Base-by-base conservation (phyloP, 2,329 filamentous ascomycete genomes). In the Curvularia hawaiiensis region DNA sequence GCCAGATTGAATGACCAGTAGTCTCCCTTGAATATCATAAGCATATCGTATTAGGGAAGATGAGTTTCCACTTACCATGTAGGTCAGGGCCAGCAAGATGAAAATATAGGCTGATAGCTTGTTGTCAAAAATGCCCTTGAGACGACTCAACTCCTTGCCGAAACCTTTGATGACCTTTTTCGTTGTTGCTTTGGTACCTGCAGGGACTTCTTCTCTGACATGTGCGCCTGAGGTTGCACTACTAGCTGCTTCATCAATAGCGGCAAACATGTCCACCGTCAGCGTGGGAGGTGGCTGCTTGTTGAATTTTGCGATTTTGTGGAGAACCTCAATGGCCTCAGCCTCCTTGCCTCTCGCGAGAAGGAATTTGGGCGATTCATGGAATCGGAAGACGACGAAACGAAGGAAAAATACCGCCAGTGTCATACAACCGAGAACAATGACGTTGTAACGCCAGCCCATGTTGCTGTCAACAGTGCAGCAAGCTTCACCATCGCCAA, bases 1-100 rank as follows among this genome's bases (percentile, higher is more conserved):
- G 68, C 69, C 3, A 72, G 60, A 26, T 72, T 72, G 55, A 72
- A 72, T 9, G 69, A 72, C 68, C 69, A 72, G 63, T 72, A 72
- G 38, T 72, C 66, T n/a, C 69, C 69, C 63, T 65, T 12, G 18
- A 14, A 14, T 2, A 3, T n/a, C 5, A 12, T 56, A 26, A 54
- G 55, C 40, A 12, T 47, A 31, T 30, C 24, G 6, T 9, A 14
- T 39, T 8, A 3, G 24, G 11, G n/a, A 20, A 22, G 9, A n/a
- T 4, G 20, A 7, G 18, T 2, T 8, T 38, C 11, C 3, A 16
- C 22, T 50, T 54, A 64, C 63, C 67, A 70, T 70, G 47, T 72
- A 72, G 3, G 69, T 61, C 16, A 72, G 58, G 7, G 64, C 69
- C 9, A 72, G 61, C 4, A 72, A 59, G 8, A 70, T 30, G 20